phyloP scores from a whole-genome alignment of 1,284 basidiomycete species.

The Pterula multifida region DNA sequence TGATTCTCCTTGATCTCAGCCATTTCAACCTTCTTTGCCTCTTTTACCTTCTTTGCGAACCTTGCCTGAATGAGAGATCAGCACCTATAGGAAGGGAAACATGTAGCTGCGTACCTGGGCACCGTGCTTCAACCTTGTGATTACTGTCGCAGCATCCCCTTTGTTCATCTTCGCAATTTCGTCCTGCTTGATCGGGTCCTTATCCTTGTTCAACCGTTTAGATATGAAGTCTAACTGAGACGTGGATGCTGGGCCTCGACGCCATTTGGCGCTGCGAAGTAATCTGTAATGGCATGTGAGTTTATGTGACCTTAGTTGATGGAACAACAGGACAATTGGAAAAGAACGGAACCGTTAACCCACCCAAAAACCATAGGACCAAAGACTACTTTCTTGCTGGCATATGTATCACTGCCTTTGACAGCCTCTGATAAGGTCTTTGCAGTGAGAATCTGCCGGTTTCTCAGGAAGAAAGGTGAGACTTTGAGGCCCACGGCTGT shows the following conservation, averaged over 20 bases:
- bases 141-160: conserved; percentile 69
- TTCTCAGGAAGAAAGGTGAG: conserved; percentile 39
- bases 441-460: conserved; percentile 42
- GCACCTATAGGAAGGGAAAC: conserved; percentile 3
- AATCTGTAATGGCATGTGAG: conserved; percentile 42
- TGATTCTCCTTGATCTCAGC: conserved; percentile 30
- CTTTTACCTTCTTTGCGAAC: conserved; percentile 40
- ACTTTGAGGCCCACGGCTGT: conserved; percentile 34
- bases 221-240: conserved; percentile 58
- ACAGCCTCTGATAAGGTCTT: conserved; percentile 43
- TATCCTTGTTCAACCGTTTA: conserved; percentile 29
- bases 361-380: conserved; percentile 38
- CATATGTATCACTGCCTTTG: conserved; percentile 60
- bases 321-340: neutral
- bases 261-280: conserved; percentile 63
- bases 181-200: conserved; percentile 5
- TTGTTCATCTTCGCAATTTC: conserved; percentile 43
- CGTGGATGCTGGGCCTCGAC: conserved; percentile 50
- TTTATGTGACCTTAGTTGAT: too few relatives aligned
- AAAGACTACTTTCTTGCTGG: conserved; percentile 36
- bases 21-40: conserved; percentile 22
- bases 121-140: conserved; percentile 68
- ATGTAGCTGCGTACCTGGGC: conserved; percentile 37
- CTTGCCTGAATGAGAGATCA: conserved; percentile 29
- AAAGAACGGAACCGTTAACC: conserved; percentile 9